Conservation (phyloP, 1,284 basidiomycete genomes). For the Puccinia coronata region DNA sequence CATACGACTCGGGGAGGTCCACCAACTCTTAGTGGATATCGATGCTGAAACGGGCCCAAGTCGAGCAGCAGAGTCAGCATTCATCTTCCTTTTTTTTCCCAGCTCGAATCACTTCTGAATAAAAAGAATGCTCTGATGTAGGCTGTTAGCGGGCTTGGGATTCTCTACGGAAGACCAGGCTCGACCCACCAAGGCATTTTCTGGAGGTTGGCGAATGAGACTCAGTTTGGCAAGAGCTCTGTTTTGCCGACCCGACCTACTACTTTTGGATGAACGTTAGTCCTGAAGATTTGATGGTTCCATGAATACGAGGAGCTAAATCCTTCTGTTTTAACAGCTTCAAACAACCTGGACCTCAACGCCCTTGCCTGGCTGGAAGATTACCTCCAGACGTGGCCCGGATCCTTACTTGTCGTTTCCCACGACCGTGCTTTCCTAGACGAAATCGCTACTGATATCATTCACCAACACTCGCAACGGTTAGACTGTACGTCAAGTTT, state of each 20-base stretch:
- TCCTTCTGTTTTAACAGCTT: conserved; percentile 64
- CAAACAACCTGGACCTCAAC: conserved; percentile 84
- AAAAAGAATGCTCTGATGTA: conserved; percentile 67
- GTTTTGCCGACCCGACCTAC: conserved; percentile 83
- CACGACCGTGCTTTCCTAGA: conserved; percentile 99
- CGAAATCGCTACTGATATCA: conserved; percentile 73
- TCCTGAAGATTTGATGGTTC: not conserved
- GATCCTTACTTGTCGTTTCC: conserved; percentile 92
- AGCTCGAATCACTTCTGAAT: conserved; percentile 79
- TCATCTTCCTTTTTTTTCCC: conserved; percentile 68
- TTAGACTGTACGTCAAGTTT: conserved; percentile 73
- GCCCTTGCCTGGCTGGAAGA: conserved; percentile 79
- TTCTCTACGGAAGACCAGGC: conserved; percentile 16
- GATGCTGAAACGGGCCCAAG: conserved; percentile 96
- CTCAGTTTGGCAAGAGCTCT: conserved; percentile 69
- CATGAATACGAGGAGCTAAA: not conserved
- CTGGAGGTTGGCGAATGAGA: conserved; percentile 84
- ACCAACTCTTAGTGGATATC: conserved; percentile 88
- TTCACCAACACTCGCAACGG: conserved; percentile 91
- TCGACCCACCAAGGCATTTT: conserved; percentile 71
- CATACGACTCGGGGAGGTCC: conserved; percentile 83
- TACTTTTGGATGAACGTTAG: conserved; percentile 76
- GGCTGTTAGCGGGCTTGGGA: conserved; percentile 35
- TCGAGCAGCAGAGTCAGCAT: conserved; percentile 79
- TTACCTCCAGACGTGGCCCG: conserved; percentile 94